phyloP scores from a whole-genome alignment of 768 basidiomycete species.

The Lactarius quietus region DNA sequence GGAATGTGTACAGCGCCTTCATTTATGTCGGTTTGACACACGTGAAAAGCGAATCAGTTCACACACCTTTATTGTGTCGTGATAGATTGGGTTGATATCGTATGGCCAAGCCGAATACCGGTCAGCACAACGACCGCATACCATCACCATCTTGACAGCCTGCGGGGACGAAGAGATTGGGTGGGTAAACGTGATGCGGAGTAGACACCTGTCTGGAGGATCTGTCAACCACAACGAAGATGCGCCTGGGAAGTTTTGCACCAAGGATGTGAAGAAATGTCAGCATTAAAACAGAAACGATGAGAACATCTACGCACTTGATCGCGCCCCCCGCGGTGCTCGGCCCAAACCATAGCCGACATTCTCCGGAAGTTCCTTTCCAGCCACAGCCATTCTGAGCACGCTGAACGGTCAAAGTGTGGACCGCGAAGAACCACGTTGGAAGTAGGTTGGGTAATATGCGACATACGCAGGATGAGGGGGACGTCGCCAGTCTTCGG shows the following conservation, averaged over 20 bases:
- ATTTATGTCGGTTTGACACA: not conserved
- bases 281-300: slow-evolving; percentile 1
- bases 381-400: slow-evolving; percentile 92
- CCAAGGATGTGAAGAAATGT: slow-evolving; percentile 43
- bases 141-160: slow-evolving; percentile 60
- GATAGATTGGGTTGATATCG: slow-evolving; percentile 81
- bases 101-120: slow-evolving; percentile 73
- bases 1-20: slow-evolving; percentile 59
- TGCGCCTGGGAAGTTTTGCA: slow-evolving; percentile 75
- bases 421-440: slow-evolving; percentile 85
- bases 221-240: slow-evolving; percentile 66
- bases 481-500: slow-evolving; percentile 81
- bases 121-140: slow-evolving; percentile 83
- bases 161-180: slow-evolving; percentile 31
- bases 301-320: slow-evolving; percentile 46
- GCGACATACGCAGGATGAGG: slow-evolving; percentile 53
- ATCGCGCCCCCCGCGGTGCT: slow-evolving; percentile 83
- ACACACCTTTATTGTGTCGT: slow-evolving; percentile 74
- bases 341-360: slow-evolving; percentile 58
- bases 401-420: slow-evolving; percentile 87
- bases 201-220: slow-evolving; percentile 69
- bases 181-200: slow-evolving; percentile 52
- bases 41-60: not conserved
- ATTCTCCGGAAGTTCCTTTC: slow-evolving; percentile 91
- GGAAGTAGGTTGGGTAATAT: slow-evolving; percentile 82